These are phyloP conservation scores for Malus hybrid DNA, from an alignment of 331 rosid genomes.

Conservation along the genomic window DNA sequence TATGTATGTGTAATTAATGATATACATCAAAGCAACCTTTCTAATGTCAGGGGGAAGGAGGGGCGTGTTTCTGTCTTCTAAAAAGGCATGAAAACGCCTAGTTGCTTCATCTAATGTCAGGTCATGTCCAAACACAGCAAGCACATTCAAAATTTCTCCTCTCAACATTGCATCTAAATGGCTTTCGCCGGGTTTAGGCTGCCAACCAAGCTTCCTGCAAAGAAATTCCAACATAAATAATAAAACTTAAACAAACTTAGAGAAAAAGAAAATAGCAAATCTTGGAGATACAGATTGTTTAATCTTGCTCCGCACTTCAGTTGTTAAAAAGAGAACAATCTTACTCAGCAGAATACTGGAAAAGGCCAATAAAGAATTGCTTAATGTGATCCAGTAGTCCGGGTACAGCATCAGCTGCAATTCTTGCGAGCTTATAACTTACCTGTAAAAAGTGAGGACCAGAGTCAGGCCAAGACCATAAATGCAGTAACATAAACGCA, in stretches of 20 bases:
- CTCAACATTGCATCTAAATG: slow-evolving; percentile 93
- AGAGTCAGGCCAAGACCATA: slow-evolving; percentile 7
- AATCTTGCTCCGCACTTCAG: not conserved
- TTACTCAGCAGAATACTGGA: slow-evolving; percentile 39
- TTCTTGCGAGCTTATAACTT: slow-evolving; percentile 22
- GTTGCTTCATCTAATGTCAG: slow-evolving; percentile 72
- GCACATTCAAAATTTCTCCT: slow-evolving; percentile 82
- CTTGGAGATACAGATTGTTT: not conserved
- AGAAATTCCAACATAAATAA: slow-evolving; percentile 10
- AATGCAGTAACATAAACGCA: not conserved
- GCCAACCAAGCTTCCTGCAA: slow-evolving; percentile 94
- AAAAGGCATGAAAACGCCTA: slow-evolving; percentile 64
- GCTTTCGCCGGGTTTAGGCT: slow-evolving; percentile 70
- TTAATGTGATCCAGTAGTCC: slow-evolving; percentile 22
- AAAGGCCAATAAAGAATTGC: slow-evolving; percentile 22
- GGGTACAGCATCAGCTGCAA: slow-evolving; percentile 43
- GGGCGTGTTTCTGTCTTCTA: slow-evolving; percentile 66
- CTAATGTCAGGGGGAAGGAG: slow-evolving; percentile 88
- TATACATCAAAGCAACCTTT: slow-evolving; percentile 41
- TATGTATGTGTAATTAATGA: slow-evolving; percentile 5
- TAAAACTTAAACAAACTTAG: not conserved
- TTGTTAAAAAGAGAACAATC: not conserved
- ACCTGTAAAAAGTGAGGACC: slow-evolving; percentile 15
- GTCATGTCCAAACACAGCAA: slow-evolving; percentile 65
- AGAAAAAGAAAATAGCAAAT: not conserved